Conservation (phyloP, 2,329 filamentous ascomycete genomes). For the Sporothrix pseudoabietina region DNA sequence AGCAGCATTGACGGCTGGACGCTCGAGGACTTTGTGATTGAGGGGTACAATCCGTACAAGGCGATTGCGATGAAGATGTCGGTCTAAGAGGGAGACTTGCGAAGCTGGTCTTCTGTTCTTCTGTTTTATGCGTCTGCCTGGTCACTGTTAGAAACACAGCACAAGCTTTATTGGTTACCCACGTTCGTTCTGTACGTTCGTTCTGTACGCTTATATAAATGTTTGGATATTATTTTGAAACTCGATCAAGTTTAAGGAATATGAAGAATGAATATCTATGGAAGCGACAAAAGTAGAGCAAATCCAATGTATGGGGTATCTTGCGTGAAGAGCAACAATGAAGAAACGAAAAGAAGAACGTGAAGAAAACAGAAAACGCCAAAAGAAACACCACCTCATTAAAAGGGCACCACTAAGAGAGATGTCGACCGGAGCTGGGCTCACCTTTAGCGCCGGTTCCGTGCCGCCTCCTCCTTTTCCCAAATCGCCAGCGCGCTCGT, state of each 20-base stretch:
- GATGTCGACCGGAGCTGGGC: not conserved
- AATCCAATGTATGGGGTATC: constrained; percentile 23
- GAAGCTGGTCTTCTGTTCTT: too few species aligned
- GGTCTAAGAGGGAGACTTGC: constrained; percentile 56
- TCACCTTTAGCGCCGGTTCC: constrained; percentile 22
- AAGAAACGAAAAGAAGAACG: not conserved
- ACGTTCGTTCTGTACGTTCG: not conserved
- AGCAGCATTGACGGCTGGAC: constrained; percentile 89
- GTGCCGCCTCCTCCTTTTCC: constrained; percentile 33
- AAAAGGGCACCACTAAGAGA: not conserved
- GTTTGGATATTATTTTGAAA: not conserved
- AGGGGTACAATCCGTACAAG: constrained; percentile 89
- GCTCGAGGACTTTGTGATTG: constrained; percentile 81
- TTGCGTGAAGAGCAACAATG: constrained; percentile 16
- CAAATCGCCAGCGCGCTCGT: constrained; percentile 44
- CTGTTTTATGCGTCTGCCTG: not conserved
- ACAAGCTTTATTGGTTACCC: not conserved
- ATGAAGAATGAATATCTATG: not conserved
- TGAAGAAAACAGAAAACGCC: not conserved
- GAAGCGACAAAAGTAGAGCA: not conserved
- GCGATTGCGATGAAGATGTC: constrained; percentile 99
- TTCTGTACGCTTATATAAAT: not conserved
- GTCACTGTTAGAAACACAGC: constrained; percentile 1
- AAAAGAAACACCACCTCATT: not conserved
- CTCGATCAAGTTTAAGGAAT: not conserved